Conservation (phyloP, 2,329 filamentous ascomycete species). For the Fusarium annulatum region DNA sequence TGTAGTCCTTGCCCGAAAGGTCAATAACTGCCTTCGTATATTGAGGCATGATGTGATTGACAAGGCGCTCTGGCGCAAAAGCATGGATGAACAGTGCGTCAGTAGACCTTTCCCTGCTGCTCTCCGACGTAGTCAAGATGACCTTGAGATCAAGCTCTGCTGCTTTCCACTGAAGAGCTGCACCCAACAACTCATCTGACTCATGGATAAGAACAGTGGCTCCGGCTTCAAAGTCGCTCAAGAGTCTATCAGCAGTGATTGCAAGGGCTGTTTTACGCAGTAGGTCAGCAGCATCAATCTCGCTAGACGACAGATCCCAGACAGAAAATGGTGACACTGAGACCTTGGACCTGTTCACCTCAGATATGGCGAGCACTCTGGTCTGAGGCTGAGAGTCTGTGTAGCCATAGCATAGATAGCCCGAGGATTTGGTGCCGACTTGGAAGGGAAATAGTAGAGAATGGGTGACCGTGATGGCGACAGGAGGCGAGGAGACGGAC, state of each 20-base stretch:
- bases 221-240: background rate
- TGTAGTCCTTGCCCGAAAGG: background rate
- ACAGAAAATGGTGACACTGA: background rate
- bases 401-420: background rate
- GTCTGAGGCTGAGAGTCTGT: background rate
- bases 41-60: background rate
- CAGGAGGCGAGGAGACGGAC: background rate
- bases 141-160: background rate
- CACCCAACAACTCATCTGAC: background rate
- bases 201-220: background rate
- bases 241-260: background rate
- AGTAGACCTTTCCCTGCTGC: background rate
- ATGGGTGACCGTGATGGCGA: background rate
- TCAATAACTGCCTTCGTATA: background rate
- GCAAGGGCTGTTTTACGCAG: background rate
- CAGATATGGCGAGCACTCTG: background rate
- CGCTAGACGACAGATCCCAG: background rate
- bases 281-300: background rate
- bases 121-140: background rate
- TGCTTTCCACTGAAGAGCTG: background rate
- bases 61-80: background rate
- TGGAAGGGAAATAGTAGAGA: background rate
- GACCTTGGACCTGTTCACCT: background rate
- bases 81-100: background rate
- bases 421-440: background rate